Evolutionary conservation across 2,329 filamentous ascomycete genomes (phyloP), one percentile per base, ranked within the genome.

Genomic region (Cryphonectria nitschkei): DNA sequence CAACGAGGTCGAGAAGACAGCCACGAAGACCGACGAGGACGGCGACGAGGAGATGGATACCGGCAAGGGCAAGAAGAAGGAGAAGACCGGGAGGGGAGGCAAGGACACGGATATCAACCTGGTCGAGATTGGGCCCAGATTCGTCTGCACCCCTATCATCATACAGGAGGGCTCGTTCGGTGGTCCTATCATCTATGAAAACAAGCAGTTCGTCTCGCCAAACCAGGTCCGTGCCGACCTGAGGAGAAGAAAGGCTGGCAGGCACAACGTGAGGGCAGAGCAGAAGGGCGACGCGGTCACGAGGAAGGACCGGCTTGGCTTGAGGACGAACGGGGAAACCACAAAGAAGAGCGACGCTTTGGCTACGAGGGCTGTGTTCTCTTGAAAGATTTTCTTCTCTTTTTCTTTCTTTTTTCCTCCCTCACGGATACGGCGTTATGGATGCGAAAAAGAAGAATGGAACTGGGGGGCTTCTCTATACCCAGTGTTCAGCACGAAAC

Each of bases 171-270:
- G 94, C 60, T 95, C 93, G 73, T 98, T 99, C 76, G 95, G 95
- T 68, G 96, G 96, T 0, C 95, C 96, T 3, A 94, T 98, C 74
- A 97, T 99, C 78, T 99, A 97, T 83, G 94, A 98, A 85, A 98
- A 98, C 85, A 96, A 94, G 86, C 92, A 97, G 80, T 99, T 97
- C 77, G 93, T 99, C 68, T 96, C 92, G 75, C 96, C 96, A 13
- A 99, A 99, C 88, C 93, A 98, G 82, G 89, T 98, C 74, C 88
- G 96, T 75, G 86, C 93, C 56, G 96, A 98, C 74, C 81, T 97
- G 75, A 87, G 93, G 76, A 85, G 89, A 81, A 85, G 88, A 75
- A 94, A 93, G 85, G 93, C 95, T 0, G 88, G 89, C 65, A 89
- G 89, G 75, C 95, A 97, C 83, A 93, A 93, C 75, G 86, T 87